These are phyloP conservation scores for Wallacemonas sp. DNA, from an alignment of 208 protist genomes.

Conservation along the genomic window DNA sequence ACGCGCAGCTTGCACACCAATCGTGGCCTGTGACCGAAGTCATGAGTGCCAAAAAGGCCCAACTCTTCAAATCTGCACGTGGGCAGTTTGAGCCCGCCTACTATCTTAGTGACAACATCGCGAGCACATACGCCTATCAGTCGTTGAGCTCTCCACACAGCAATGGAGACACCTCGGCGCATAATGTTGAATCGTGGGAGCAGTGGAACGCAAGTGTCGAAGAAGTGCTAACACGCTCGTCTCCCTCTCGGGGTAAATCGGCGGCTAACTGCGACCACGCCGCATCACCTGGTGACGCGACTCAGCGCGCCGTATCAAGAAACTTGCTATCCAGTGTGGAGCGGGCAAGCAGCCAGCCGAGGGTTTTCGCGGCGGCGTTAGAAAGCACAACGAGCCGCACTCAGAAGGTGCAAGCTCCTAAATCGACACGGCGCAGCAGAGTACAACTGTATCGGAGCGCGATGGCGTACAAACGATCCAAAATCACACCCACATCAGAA, in stretches of 20 bases:
- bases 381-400: constrained; percentile 8
- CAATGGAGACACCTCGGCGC: neutral
- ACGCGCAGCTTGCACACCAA: too few species aligned
- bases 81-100: constrained; percentile 11
- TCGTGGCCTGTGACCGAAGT: too few species aligned
- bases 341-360: constrained; percentile 2
- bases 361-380: neutral
- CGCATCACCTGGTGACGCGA: neutral
- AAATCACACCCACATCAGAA: too few species aligned
- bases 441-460: constrained; percentile 3
- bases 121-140: constrained; percentile 1
- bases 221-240: neutral
- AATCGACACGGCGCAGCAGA: neutral
- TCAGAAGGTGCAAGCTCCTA: neutral
- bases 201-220: constrained; percentile 3
- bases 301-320: neutral
- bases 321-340: neutral
- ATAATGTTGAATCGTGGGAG: constrained; percentile 3
- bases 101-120: constrained; percentile 4
- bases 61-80: neutral
- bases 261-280: neutral
- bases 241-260: neutral
- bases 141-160: neutral
- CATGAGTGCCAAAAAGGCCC: neutral
- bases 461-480: neutral